Conservation (phyloP, 495 filamentous ascomycete species). For the Neurospora sp. region DNA sequence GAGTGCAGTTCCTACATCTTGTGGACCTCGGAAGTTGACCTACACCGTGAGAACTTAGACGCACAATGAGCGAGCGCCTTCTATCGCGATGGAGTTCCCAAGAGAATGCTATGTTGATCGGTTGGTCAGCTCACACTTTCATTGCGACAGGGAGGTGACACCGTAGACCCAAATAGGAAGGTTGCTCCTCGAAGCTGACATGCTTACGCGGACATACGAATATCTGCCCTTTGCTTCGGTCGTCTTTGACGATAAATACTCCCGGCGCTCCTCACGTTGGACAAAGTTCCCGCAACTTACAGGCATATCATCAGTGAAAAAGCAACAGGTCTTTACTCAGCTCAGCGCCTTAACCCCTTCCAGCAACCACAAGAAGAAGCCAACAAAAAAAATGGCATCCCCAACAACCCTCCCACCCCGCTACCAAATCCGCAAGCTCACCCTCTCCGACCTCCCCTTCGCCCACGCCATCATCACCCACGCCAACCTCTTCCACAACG, state of each 20-base stretch:
- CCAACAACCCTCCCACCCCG: slow-evolving; percentile 6
- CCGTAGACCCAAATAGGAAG: not conserved
- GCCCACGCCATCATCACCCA: slow-evolving; percentile 27
- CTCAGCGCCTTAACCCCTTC: not conserved
- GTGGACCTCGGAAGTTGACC: not conserved
- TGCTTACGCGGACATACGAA: not conserved
- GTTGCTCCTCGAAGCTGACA: not conserved
- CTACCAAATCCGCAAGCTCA: slow-evolving; percentile 28
- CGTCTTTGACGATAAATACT: not conserved
- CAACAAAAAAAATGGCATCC: not conserved
- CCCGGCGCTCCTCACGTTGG: not conserved
- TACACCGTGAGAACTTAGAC: not conserved
- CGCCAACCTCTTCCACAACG: slow-evolving; percentile 28
- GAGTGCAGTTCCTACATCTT: not conserved
- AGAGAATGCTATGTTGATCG: not conserved
- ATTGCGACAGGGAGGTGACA: not conserved
- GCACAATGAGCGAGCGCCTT: not conserved
- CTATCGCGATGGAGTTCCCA: not conserved
- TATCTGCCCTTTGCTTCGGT: not conserved
- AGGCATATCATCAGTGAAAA: too few relatives aligned
- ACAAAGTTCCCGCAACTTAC: not conserved
- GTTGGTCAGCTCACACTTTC: not conserved
- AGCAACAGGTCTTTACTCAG: too few relatives aligned
- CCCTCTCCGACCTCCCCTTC: slow-evolving; percentile 25
- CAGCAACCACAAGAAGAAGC: not conserved